Evolutionary conservation across 345 rosid genomes (phyloP), one percentile per base, ranked within the genome.

Genomic region (Corymbia maculata): DNA sequence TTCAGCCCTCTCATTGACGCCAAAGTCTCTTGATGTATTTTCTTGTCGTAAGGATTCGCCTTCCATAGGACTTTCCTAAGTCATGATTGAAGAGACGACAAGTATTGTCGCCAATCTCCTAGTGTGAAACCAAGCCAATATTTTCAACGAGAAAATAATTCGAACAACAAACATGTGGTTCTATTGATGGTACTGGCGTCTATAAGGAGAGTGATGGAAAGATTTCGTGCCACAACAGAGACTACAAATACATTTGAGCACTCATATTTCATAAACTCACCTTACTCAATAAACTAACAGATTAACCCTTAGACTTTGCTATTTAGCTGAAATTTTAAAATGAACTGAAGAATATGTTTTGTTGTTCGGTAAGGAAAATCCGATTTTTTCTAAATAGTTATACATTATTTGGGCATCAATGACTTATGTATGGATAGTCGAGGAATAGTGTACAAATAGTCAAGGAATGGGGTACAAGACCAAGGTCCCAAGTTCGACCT

Each of bases 401-500:
- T 28, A 61, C 13, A 28, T 30, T 5, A 61, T 61, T 61, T 61
- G 32, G 3, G 16, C 4, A 6, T 1, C 11, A 2, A 30, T 1
- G 7, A 59, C 8, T 26, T 59, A 5, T 59, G 32, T 12, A n/a
- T 0, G 26, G 1, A 26, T 59, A 59, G 0, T 2, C 4, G 0
- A 0, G 13, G 3, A 61, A 28, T 12, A 2, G 2, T 7, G 30
- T 61, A 12, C 8, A 28, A 1, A 26, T 59, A 59, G 0, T 2
- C 4, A 0, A 0, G 13, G 3, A 61, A 28, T 12, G 6, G 2
- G 16, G 30, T 61, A 12, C 4, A 28, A 15, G 30, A 61, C 2
- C 0, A 26, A 12, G 32, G 16, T 26, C 68, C 32, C 2, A 11
- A 0, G 32, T 28, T 4, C 68, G 6, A 1, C 32, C 32, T 61